Percentiles rank a stretch among this genome's conserved stretches.
phyloP scores from a whole-genome alignment of 495 filamentous ascomycete genomes.

The Hyaloscypha variabilis region DNA sequence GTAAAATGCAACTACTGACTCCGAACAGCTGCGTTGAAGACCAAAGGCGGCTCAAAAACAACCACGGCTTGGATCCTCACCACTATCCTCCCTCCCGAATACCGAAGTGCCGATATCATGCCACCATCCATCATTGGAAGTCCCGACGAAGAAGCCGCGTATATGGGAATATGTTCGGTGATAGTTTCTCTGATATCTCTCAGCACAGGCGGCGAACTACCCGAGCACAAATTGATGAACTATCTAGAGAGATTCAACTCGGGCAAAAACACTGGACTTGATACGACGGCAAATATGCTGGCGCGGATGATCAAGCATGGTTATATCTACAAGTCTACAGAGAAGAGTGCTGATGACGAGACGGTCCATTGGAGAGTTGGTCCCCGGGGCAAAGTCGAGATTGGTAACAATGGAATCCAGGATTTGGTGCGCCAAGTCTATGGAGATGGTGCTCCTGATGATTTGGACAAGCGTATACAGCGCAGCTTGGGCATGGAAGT shows the following conservation, averaged over 20 bases:
- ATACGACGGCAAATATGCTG: slow-evolving; percentile 75
- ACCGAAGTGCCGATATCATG: slow-evolving; percentile 66
- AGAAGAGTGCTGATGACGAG: slow-evolving; percentile 71
- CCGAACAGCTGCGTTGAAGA: slow-evolving; percentile 42
- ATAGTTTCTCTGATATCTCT: slow-evolving; percentile 75
- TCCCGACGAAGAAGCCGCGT: slow-evolving; percentile 67
- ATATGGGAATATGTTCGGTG: slow-evolving; percentile 78
- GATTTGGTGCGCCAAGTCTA: slow-evolving; percentile 67
- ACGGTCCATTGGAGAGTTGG: slow-evolving; percentile 77
- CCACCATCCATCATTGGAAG: slow-evolving; percentile 67
- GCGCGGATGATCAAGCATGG: slow-evolving; percentile 77
- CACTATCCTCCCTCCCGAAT: slow-evolving; percentile 65
- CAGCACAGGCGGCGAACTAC: slow-evolving; percentile 67
- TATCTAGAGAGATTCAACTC: slow-evolving; percentile 78
- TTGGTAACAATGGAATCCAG: slow-evolving; percentile 71
- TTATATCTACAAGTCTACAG: slow-evolving; percentile 75
- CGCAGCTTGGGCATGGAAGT: slow-evolving; percentile 54
- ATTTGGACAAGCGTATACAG: slow-evolving; percentile 55
- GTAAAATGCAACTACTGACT: background rate
- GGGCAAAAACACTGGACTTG: slow-evolving; percentile 71
- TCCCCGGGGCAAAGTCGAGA: slow-evolving; percentile 83
- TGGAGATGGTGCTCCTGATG: slow-evolving; percentile 45
- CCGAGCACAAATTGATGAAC: slow-evolving; percentile 71
- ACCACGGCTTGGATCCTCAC: slow-evolving; percentile 77
- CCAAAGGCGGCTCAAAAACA: slow-evolving; percentile 41